A percentile compares a stretch with the other conserved stretches of the same genome.
These are phyloP conservation scores for Trichosporon coremiiforme DNA, from an alignment of 1,284 basidiomycete genomes.

Conservation along the genomic window DNA sequence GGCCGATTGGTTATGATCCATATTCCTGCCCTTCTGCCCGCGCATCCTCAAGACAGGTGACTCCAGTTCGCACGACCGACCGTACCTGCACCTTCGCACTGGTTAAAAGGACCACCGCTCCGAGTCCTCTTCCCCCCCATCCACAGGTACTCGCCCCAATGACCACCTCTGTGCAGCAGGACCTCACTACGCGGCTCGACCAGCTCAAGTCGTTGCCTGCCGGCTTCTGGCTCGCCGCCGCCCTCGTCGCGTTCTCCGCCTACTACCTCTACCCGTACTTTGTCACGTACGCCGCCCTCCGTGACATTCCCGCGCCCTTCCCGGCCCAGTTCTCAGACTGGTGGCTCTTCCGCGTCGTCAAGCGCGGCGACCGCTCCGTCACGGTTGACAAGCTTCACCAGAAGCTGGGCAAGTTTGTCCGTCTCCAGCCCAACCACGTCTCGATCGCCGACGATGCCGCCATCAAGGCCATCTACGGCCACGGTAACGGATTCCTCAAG, in stretches of 20 bases:
- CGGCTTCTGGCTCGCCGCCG: conserved; percentile 17
- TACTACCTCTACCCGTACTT: conserved; percentile 31
- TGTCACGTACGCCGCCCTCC: conserved; percentile 25
- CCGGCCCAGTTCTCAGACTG: conserved; percentile 73
- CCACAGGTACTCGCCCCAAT: neutral
- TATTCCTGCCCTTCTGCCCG: neutral
- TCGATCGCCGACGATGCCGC: conserved; percentile 79
- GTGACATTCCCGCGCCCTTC: conserved; percentile 67
- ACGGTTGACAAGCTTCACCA: conserved; percentile 73
- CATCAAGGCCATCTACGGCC: conserved; percentile 68
- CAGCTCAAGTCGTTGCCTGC: conserved; percentile 1
- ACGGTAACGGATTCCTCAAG: conserved; percentile 76
- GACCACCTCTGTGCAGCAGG: neutral
- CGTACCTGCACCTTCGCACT: neutral
- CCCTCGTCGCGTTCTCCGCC: conserved; percentile 18
- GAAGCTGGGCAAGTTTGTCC: conserved; percentile 76
- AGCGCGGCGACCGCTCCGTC: conserved; percentile 72
- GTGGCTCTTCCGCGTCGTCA: conserved; percentile 71
- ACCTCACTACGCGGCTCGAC: conserved; percentile 7
- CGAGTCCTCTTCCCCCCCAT: neutral
- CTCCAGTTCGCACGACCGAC: neutral
- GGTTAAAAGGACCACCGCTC: neutral
- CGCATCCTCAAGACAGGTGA: neutral
- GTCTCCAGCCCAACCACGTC: conserved; percentile 82
- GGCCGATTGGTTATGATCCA: conserved; percentile 7